phyloP scores from a whole-genome alignment of 208 protist genomes.

The Wallacemonas sp. region DNA sequence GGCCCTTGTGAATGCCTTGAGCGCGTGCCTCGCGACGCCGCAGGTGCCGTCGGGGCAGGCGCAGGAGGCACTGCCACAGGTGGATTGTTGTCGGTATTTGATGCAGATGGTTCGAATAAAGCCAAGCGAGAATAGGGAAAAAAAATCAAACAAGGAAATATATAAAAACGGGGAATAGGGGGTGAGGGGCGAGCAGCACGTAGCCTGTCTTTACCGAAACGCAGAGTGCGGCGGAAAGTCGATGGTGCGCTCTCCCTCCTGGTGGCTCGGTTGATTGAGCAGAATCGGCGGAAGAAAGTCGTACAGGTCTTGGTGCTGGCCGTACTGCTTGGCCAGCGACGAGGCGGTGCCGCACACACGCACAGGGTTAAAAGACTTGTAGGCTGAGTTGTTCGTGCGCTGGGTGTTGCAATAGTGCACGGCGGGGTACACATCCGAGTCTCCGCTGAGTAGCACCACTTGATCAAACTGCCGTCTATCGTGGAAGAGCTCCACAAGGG shows the following conservation, averaged over 20 bases:
- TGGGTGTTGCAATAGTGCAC: slow-evolving; percentile 79
- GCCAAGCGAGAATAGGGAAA: slow-evolving; percentile 1
- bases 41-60: no score
- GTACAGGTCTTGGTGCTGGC: slow-evolving; percentile 72
- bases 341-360: slow-evolving; percentile 76
- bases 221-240: slow-evolving; percentile 50
- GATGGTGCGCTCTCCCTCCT: slow-evolving; percentile 43
- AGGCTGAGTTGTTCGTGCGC: slow-evolving; percentile 21
- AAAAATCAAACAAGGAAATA: slow-evolving; percentile 9
- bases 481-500: slow-evolving; percentile 73
- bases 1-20: neutral
- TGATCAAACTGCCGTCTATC: slow-evolving; percentile 68
- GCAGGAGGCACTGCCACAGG: no score
- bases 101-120: neutral
- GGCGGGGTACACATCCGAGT: slow-evolving; percentile 73
- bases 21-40: no score
- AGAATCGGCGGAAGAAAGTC: slow-evolving; percentile 86
- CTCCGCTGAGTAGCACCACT: slow-evolving; percentile 82
- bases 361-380: slow-evolving; percentile 47
- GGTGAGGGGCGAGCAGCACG: no score
- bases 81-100: no score
- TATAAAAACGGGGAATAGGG: neutral
- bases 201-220: slow-evolving; percentile 29
- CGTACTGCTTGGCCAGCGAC: slow-evolving; percentile 76
- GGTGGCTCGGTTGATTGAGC: slow-evolving; percentile 60